Evolutionary conservation across 257 asterid genomes (phyloP).

Genomic region (Ballota nigra): DNA sequence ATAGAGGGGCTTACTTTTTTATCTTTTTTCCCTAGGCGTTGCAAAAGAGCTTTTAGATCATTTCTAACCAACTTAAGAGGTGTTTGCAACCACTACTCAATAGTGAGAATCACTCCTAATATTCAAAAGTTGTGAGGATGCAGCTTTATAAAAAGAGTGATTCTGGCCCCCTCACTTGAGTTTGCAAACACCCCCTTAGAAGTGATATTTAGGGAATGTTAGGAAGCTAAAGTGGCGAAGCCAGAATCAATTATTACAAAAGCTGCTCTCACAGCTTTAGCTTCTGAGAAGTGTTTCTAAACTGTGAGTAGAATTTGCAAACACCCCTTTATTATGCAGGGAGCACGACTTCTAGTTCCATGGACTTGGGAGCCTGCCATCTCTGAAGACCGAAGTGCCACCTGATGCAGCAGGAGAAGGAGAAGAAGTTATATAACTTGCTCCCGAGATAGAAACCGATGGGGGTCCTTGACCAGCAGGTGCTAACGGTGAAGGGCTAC

Average conservation of each 20-base stretch:
- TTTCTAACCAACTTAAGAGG: neutral
- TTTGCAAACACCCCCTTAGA: too few species aligned
- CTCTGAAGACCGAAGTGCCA: constrained; percentile 78
- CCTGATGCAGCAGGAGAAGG: constrained; percentile 97
- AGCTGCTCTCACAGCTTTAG: too few species aligned
- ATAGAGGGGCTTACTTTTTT: neutral
- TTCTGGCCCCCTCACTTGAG: too few species aligned
- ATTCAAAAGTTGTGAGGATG: too few species aligned
- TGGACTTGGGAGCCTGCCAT: constrained; percentile 63
- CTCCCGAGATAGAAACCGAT: constrained; percentile 62
- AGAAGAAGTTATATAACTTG: constrained; percentile 68
- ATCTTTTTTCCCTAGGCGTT: neutral
- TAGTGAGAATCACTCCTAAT: too few species aligned
- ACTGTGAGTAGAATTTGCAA: too few species aligned
- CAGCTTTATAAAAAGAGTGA: too few species aligned
- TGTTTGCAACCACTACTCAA: too few species aligned
- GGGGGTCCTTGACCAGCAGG: constrained; percentile 61
- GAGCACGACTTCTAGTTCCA: constrained; percentile 44
- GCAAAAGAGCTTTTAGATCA: neutral
- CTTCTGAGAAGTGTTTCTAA: too few species aligned
- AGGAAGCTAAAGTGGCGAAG: too few species aligned
- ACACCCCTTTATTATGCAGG: neutral
- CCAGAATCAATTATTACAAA: too few species aligned
- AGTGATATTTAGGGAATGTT: too few species aligned
- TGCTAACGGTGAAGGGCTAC: constrained; percentile 81